Evolutionary conservation across 2,329 filamentous ascomycete genomes (phyloP).

Genomic region (Endoconidiophora laricicola): DNA sequence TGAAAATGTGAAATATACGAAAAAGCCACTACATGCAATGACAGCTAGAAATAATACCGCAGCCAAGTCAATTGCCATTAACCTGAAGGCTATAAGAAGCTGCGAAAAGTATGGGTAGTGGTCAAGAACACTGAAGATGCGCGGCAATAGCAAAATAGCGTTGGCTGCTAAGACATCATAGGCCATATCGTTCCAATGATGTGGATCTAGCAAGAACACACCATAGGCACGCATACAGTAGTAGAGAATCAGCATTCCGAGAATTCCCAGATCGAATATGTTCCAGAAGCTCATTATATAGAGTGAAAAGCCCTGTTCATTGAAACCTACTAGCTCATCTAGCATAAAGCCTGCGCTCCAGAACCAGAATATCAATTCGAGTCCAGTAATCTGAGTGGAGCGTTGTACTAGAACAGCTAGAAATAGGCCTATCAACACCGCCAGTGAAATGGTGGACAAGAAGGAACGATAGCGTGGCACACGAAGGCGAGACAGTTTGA

Average conservation of each 20-base stretch:
- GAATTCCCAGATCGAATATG: constrained; percentile 78
- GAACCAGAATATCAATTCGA: constrained; percentile 90
- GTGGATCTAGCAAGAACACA: constrained; percentile 61
- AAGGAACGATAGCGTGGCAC: constrained; percentile 87
- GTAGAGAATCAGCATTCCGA: constrained; percentile 72
- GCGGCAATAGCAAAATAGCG: constrained; percentile 74
- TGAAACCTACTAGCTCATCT: constrained; percentile 89
- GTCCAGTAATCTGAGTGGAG: constrained; percentile 61
- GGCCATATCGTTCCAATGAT: constrained; percentile 63
- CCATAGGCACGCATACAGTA: constrained; percentile 82
- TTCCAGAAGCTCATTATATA: constrained; percentile 99
- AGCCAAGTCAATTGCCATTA: constrained; percentile 82
- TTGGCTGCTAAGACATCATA: constrained; percentile 91
- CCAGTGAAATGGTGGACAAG: constrained; percentile 74
- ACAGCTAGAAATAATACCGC: constrained; percentile 73
- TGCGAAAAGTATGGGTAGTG: constrained; percentile 95
- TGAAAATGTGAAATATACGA: constrained; percentile 81
- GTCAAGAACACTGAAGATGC: constrained; percentile 82
- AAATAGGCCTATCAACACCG: constrained; percentile 70
- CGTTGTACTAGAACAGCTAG: constrained; percentile 63
- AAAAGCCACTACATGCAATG: constrained; percentile 85
- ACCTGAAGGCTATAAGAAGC: constrained; percentile 77
- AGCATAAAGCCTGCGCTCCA: constrained; percentile 97
- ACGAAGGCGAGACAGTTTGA: constrained; percentile 79
- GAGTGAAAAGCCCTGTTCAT: constrained; percentile 86